phyloP scores from a whole-genome alignment of 2,329 filamentous ascomycete genomes.

The Lachnellula subtilissima region DNA sequence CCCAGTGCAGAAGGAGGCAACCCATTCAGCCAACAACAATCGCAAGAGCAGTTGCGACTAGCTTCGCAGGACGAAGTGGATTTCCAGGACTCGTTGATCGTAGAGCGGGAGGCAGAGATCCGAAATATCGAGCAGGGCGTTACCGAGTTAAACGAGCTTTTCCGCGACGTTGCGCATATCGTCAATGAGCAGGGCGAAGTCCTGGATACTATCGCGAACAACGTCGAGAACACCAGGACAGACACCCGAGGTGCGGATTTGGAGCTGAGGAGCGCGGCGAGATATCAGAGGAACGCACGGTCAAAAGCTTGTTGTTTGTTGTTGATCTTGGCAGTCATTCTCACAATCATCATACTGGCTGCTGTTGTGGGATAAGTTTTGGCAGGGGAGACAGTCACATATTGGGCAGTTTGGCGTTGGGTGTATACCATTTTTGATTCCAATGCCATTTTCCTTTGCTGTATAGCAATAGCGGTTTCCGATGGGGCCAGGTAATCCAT shows the following conservation, averaged over 20 bases:
- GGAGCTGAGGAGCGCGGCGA: constrained; percentile 77
- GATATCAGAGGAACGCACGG: constrained; percentile 92
- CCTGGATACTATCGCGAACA: constrained; percentile 81
- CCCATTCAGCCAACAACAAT: constrained; percentile 50
- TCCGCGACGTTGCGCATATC: constrained; percentile 96
- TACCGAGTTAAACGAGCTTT: constrained; percentile 91
- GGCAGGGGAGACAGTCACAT: background rate
- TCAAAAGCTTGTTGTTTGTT: constrained; percentile 92
- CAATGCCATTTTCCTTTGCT: background rate
- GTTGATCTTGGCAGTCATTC: constrained; percentile 79
- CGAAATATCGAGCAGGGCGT: constrained; percentile 96
- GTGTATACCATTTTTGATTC: background rate
- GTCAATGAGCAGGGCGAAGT: constrained; percentile 89
- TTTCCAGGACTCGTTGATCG: constrained; percentile 92
- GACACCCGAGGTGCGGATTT: constrained; percentile 81
- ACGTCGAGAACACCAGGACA: constrained; percentile 76
- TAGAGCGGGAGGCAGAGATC: constrained; percentile 95
- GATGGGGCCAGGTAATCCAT: background rate
- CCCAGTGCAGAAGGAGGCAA: constrained; percentile 32
- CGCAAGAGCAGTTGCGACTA: constrained; percentile 73
- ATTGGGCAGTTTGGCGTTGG: background rate
- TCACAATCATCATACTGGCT: constrained; percentile 85
- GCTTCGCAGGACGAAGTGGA: constrained; percentile 93
- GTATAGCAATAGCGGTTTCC: background rate
- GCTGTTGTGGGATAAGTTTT: constrained; percentile 63